Conservation (phyloP, 306 rosid species). For the Pterocarpus macrocarpus region DNA sequence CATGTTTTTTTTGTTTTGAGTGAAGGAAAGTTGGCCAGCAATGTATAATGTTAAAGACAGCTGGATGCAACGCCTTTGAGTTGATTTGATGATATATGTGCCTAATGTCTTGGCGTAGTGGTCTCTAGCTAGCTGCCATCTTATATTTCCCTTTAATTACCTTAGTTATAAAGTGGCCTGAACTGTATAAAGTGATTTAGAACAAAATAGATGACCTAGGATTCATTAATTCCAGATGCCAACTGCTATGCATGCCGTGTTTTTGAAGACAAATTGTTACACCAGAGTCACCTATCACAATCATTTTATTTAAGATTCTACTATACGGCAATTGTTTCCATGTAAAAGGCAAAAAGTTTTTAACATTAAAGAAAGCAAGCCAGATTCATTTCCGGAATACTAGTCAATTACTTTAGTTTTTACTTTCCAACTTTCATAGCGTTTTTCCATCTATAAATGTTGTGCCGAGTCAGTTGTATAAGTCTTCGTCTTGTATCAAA, state of each 20-base stretch:
- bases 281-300: neutral
- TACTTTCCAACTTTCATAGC: too few relatives aligned
- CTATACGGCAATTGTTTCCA: neutral
- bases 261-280: neutral
- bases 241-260: constrained; percentile 2
- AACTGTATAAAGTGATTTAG: neutral
- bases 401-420: too few relatives aligned
- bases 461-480: neutral
- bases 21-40: neutral
- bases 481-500: neutral
- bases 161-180: neutral
- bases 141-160: neutral
- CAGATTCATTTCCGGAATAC: neutral
- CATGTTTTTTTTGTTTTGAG: too few relatives aligned
- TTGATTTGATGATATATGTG: neutral
- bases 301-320: neutral
- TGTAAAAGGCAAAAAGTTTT: neutral
- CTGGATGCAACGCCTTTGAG: constrained; percentile 28
- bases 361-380: neutral
- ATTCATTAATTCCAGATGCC: neutral
- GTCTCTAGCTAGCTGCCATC: neutral
- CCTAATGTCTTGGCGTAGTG: neutral
- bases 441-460: neutral
- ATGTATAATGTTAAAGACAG: constrained; percentile 16
- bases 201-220: neutral